These are phyloP conservation scores for Xylaria sp. DNA, from an alignment of 2,329 filamentous ascomycete genomes.

Conservation along the genomic window DNA sequence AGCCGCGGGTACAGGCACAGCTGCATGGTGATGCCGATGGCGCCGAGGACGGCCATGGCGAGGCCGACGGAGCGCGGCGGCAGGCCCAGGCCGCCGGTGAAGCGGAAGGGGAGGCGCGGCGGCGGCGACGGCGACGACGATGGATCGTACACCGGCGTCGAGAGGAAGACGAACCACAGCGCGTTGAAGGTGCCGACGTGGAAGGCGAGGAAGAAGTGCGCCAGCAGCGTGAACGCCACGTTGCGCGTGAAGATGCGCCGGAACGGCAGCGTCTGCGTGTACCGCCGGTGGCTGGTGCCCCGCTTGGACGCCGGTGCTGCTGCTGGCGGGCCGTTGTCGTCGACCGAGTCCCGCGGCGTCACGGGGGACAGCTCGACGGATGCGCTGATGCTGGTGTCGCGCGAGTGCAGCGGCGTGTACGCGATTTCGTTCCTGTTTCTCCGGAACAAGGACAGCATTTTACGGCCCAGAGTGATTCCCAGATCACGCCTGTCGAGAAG, in stretches of 20 bases:
- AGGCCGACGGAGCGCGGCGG: conserved; percentile 72
- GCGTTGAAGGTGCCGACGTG: conserved; percentile 78
- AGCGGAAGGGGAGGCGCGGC: conserved; percentile 58
- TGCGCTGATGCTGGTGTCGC: conserved; percentile 31
- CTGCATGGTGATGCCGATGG: conserved; percentile 75
- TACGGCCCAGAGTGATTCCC: conserved; percentile 46
- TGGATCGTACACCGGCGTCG: conserved; percentile 64
- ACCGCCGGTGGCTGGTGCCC: conserved; percentile 38
- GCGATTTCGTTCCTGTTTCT: conserved; percentile 25
- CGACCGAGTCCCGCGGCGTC: conserved; percentile 21
- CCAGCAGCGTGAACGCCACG: conserved; percentile 58
- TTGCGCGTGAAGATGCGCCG: conserved; percentile 58
- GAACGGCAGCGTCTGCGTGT: conserved; percentile 54
- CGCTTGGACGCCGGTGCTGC: conserved; percentile 10
- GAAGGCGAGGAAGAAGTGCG: conserved; percentile 70
- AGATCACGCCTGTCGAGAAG: conserved; percentile 46
- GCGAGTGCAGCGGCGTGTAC: conserved; percentile 42
- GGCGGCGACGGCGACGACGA: conserved; percentile 36
- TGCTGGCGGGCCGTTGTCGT: conserved; percentile 3
- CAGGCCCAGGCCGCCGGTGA: conserved; percentile 77
- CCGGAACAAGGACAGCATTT: conserved; percentile 37
- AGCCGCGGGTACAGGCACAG: conserved; percentile 71
- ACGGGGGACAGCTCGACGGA: conserved; percentile 37
- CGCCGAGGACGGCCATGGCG: conserved; percentile 75
- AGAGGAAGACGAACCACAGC: conserved; percentile 76